Evolutionary conservation across 768 basidiomycete species (phyloP).

Genomic region (Tricholoma hemisulphureum): DNA sequence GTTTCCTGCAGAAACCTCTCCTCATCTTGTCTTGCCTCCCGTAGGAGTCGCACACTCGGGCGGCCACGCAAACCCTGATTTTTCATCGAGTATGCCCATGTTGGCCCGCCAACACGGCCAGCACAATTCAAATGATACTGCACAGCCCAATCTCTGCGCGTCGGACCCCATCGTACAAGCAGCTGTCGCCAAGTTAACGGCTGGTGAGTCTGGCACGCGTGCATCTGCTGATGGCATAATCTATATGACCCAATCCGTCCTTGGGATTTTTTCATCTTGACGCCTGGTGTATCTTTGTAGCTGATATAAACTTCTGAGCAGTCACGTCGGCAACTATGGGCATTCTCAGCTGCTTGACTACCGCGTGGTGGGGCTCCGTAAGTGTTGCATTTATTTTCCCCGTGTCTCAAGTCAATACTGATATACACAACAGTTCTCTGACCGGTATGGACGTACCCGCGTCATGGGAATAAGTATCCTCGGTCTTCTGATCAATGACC

Average conservation of each 20-base stretch:
- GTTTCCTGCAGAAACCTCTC: not conserved
- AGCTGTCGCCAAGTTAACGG: slow-evolving; percentile 62
- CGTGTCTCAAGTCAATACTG: not conserved
- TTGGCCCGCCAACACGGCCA: not conserved
- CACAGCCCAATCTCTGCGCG: slow-evolving; percentile 42
- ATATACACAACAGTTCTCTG: slow-evolving; percentile 54
- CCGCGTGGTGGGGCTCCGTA: slow-evolving; percentile 85
- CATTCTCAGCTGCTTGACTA: slow-evolving; percentile 72
- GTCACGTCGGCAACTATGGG: slow-evolving; percentile 68
- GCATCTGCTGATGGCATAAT: not conserved
- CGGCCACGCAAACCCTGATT: not conserved
- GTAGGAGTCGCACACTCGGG: not conserved
- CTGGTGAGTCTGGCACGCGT: slow-evolving; percentile 43
- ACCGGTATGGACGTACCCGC: slow-evolving; percentile 68
- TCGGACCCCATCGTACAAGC: slow-evolving; percentile 73
- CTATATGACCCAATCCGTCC: not conserved
- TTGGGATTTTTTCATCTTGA: slow-evolving; percentile 13
- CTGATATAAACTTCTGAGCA: slow-evolving; percentile 28
- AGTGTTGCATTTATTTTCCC: slow-evolving; percentile 22
- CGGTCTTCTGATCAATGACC: slow-evolving; percentile 62
- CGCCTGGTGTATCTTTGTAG: slow-evolving; percentile 7
- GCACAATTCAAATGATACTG: not conserved
- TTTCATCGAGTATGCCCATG: not conserved
- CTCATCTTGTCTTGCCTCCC: not conserved
- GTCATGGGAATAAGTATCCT: slow-evolving; percentile 61